Evolutionary conservation across 176 grass and related monocot genomes (phyloP), one percentile per base, ranked within the genome.

Genomic region (Tillandsia leiboldiana): DNA sequence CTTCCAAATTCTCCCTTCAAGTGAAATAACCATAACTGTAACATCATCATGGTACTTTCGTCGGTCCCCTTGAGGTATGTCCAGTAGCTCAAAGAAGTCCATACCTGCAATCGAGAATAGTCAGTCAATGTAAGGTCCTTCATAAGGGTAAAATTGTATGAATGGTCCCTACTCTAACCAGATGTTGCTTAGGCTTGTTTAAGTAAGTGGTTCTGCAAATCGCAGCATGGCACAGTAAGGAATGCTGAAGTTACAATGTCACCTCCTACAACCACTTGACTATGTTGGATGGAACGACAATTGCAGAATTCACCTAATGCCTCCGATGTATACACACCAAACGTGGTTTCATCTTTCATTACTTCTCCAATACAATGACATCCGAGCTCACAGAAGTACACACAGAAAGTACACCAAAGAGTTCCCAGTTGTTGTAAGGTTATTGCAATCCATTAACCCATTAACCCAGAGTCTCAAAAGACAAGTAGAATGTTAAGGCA

Each of bases 1-100:
- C 75, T 96, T 96, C 91, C 91, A 96, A 49, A 96, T 91, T 79
- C 91, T 91, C 18, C 91, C 91, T 88, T 96, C 87, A 8, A 91
- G 85, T 78, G 91, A 96, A 65, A 96, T 76, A 69, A 96, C 85
- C 88, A 96, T 96, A 52, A 96, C 79, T 9, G 91, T 96, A 65
- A 96, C 87, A 77, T 96, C 87, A 71, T 96, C 91, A 66, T 96
- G 91, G 77, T 96, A 91, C 80, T 91, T 91, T 68, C 91, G 75
- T 29, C 91, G 82, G 53, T 96, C 91, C 26, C 91, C 91, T 75
- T 91, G 91, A 81, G 91, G 91, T 83, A 96, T 88, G 69, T 96
- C 91, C 79, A 96, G 66, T 70, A 96, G 66, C 74, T 91, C 91
- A 8, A 79, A 75, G 20, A 96, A 96, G 53, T 96, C 87, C 85